A percentile compares a stretch with the other conserved stretches of the same genome.
Evolutionary conservation across 371 early-diverging fungal genomes (phyloP).

Genomic region (Mortierella sp.): DNA sequence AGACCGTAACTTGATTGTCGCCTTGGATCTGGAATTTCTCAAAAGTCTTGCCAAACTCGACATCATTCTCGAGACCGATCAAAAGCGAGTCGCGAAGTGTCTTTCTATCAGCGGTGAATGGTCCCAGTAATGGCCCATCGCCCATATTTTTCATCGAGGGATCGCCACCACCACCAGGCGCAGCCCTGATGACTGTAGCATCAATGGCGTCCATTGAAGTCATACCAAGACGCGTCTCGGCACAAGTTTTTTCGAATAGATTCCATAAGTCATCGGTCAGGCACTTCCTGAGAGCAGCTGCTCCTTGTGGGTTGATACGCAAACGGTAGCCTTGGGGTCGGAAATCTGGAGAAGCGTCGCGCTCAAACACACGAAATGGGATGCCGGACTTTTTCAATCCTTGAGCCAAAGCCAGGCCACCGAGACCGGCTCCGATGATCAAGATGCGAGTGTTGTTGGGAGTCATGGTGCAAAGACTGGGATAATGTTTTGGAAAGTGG

Average conservation of each 20-base stretch:
- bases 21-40: conserved; percentile 13
- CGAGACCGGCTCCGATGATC: conserved; percentile 20
- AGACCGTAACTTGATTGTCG: conserved; percentile 35
- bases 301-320: conserved; percentile 16
- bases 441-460: conserved; percentile 9
- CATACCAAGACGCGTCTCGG: conserved; percentile 11
- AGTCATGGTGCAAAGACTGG: no score
- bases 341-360: conserved; percentile 34
- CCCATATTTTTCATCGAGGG: neutral
- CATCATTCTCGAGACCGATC: conserved; percentile 12
- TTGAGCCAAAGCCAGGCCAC: conserved; percentile 54
- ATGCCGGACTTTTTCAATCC: conserved; percentile 49
- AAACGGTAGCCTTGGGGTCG: conserved; percentile 44
- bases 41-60: conserved; percentile 26
- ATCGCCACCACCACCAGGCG: no score
- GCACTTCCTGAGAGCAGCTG: conserved; percentile 14
- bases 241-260: conserved; percentile 21
- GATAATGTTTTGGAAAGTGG: no score
- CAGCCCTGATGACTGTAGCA: conserved; percentile 7
- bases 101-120: conserved; percentile 17
- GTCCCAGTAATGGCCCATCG: conserved; percentile 6
- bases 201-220: conserved; percentile 9
- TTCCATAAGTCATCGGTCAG: conserved; percentile 5
- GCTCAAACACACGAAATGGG: conserved; percentile 51
- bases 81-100: conserved; percentile 9